Evolutionary conservation across 2,329 filamentous ascomycete species (phyloP), one percentile per base, ranked within the genome.

Genomic region (Fusarium sp.): DNA sequence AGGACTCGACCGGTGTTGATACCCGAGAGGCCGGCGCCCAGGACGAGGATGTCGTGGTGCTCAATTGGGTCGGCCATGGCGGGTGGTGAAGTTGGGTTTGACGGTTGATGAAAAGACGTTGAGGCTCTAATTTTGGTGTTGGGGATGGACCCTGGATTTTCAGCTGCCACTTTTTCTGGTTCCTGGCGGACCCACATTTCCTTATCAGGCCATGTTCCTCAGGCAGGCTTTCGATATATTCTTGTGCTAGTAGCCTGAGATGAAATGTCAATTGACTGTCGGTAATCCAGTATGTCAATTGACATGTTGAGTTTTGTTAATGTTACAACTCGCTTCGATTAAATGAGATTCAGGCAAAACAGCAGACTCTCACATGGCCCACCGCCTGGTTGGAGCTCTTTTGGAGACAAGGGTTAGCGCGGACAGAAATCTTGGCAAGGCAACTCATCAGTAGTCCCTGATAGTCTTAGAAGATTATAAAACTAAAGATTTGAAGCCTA

Each of bases 1-100:
- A 94, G 78, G 37, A 92, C 88, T 78, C 95, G 94, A 5, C 90
- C 93, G 20, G 92, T 86, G 77, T 94, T 94, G 84, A 95, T 91
- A 68, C 93, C 93, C 13, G 92, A 92, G 73, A 95, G 90, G 45
- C 93, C 93, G 6, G 92, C 92, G 52, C 93, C 93, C 60, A 95
- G 84, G 76, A 95, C 89, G 74, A 94, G 77, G 50, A 91, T 84
- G 76, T 93, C 90, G 54, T 79, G 79, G 6, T 80, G 76, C 43
- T 80, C 78, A 22, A 62, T 45, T 20, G 67, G 31, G 6, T 67
- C 65, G 22, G 22, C 59, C 78, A 79, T 80, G 33, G 59, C 48
- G 63, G 50, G 7, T n/a, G 31, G n/a, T 16, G 24, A 33, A 16
- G 13, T 33, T 54, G 60, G 60, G 50, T 37, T 41, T 50, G 48